These are phyloP conservation scores for Spergularia azorica DNA, from an alignment of 179 eudicot species.

Conservation along the genomic window DNA sequence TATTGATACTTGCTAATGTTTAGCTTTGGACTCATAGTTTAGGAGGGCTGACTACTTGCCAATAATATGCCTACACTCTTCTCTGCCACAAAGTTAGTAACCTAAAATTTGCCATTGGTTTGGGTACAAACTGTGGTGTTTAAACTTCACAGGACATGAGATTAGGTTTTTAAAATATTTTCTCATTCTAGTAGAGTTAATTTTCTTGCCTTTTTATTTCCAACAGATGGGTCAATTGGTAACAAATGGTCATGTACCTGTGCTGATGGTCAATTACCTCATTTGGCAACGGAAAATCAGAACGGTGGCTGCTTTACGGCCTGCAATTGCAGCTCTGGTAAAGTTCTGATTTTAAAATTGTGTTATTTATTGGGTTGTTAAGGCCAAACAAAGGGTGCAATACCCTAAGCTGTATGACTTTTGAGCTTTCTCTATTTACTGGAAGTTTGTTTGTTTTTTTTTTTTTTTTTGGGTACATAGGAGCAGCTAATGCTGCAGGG, in stretches of 20 bases:
- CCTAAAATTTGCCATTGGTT: not conserved
- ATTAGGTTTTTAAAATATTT: not conserved
- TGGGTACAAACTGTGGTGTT: not conserved
- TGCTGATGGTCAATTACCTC: conserved; percentile 49
- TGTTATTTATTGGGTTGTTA: not conserved
- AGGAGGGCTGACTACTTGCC: not conserved
- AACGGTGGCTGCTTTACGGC: conserved; percentile 60
- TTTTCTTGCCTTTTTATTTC: conserved; percentile 11
- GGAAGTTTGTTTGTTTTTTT: not conserved
- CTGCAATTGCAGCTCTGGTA: conserved; percentile 87
- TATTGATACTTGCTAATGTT: not conserved
- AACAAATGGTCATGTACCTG: conserved; percentile 68
- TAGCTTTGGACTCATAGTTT: not conserved
- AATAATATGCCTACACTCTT: not conserved
- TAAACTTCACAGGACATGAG: not conserved
- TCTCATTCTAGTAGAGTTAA: no score
- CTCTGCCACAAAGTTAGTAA: not conserved
- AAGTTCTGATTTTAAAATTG: not conserved
- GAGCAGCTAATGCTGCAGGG: no score
- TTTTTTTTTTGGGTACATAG: no score
- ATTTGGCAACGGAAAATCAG: conserved; percentile 38
- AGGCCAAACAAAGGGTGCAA: not conserved
- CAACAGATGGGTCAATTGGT: conserved; percentile 37
- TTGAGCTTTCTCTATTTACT: not conserved
- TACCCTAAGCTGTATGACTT: no score